Base-by-base conservation (phyloP, 768 basidiomycete genomes). In the Panus rudis region DNA sequence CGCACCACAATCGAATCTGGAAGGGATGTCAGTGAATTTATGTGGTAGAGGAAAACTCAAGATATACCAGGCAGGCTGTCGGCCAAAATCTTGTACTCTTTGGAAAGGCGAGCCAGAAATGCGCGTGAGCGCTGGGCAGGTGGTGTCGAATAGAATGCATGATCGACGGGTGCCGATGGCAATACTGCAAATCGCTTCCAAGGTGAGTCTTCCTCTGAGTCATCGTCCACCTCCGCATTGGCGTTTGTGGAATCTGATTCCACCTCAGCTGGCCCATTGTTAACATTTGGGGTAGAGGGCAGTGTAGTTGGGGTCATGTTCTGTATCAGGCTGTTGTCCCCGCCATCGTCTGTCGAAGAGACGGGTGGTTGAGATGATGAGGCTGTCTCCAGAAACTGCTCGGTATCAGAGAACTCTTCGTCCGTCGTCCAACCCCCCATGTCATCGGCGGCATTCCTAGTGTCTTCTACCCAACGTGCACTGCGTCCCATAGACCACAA, bases 161-260 rank as follows among this genome's bases (percentile, higher is more conserved):
- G 92, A 55, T 96, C 93, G 37, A 51, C 52, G 19, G 92, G 92
- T 13, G 84, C 83, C 25, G 76, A 72, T 24, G 88, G 62, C 20
- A 91, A 66, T 32, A 94, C 66, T 42, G 83, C 81, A 55, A 97
- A 97, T n/a, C 80, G 78, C 50, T 79, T 79, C 90, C 89, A 92
- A 30, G 66, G 50, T 6, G 64, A 57, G n/a, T 69, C 66, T 3
- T 63, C 60, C 16, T 69, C 70, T 39, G 58, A 57, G 12, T 42
- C 41, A 17, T 51, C 63, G n/a, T n/a, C n/a, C n/a, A n/a, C n/a
- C n/a, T n/a, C 40, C 6, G 26, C 6, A 6, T 39, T 11, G 10
- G 37, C 8, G 30, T 63, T 65, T 30, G 48, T 46, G 14, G 50
- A 52, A 6, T 57, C 52, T 20, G 60, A 60, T 23, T 48, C 57